Evolutionary conservation across 228 moss, liverwort and hornwort genomes (phyloP).

Genomic region (Sphagnum magellanicum): DNA sequence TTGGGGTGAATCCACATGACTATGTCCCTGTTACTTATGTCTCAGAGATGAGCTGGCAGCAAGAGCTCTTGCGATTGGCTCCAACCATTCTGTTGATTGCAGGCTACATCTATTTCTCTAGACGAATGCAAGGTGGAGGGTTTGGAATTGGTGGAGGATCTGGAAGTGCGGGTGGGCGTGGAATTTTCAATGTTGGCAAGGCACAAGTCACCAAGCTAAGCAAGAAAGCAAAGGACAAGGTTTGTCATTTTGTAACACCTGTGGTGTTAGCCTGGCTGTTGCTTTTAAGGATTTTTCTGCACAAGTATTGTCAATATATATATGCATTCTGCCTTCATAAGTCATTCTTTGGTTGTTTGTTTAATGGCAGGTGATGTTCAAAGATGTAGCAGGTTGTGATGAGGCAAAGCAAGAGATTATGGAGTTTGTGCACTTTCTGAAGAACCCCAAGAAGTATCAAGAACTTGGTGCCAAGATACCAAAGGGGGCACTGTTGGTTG

Average conservation of each 20-base stretch:
- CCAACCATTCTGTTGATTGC: conserved; percentile 93
- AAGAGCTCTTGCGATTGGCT: conserved; percentile 93
- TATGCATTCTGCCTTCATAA: too few relatives aligned
- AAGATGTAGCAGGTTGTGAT: conserved; percentile 98
- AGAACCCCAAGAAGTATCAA: conserved; percentile 93
- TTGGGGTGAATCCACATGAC: conserved; percentile 84
- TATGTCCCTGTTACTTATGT: conserved; percentile 98
- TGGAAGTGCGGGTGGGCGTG: conserved; percentile 90
- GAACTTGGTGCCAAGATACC: conserved; percentile 98
- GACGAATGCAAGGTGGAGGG: conserved; percentile 98
- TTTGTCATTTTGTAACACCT: conserved; percentile 11
- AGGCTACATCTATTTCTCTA: conserved; percentile 92
- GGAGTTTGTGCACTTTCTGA: conserved; percentile 99
- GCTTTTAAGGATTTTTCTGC: too few relatives aligned
- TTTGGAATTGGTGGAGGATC: conserved; percentile 95
- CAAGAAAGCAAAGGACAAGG: conserved; percentile 97
- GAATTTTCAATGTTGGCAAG: conserved; percentile 97
- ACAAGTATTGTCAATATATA: too few relatives aligned
- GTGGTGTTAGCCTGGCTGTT: not conserved
- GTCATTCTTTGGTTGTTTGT: too few relatives aligned
- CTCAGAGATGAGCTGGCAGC: conserved; percentile 99
- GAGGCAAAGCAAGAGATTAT: conserved; percentile 99
- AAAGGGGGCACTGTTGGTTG: conserved; percentile 95
- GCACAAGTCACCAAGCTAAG: conserved; percentile 99
- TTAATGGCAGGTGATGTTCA: conserved; percentile 75